Evolutionary conservation across 306 rosid genomes (phyloP).

Genomic region (Quercus mongolica): DNA sequence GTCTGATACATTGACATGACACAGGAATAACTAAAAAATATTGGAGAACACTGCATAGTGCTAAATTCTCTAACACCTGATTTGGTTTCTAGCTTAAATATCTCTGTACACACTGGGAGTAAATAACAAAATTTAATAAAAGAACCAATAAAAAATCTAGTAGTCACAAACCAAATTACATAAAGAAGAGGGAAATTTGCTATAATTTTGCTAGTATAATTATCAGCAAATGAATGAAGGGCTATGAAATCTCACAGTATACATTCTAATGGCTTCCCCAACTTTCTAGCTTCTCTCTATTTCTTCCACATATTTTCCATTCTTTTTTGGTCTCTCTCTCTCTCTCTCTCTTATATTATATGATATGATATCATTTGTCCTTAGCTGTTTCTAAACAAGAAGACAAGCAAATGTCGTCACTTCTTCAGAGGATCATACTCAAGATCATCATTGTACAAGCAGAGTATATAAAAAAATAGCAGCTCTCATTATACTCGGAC

Average conservation of each 20-base stretch:
- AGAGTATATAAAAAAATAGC: slow-evolving; percentile 8
- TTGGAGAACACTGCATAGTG: too few relatives aligned
- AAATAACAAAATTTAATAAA: not conserved
- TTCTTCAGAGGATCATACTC: slow-evolving; percentile 5
- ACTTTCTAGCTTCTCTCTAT: slow-evolving; percentile 1
- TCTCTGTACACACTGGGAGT: not conserved
- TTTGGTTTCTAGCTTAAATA: not conserved
- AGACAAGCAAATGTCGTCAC: slow-evolving; percentile 6
- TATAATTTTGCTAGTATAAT: slow-evolving; percentile 1
- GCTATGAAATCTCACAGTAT: slow-evolving; percentile 2
- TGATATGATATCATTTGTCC: not conserved
- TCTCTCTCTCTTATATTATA: not conserved
- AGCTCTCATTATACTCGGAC: slow-evolving; percentile 15
- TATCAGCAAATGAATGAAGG: not conserved
- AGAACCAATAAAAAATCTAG: not conserved
- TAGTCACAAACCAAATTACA: not conserved
- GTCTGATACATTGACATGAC: too few relatives aligned
- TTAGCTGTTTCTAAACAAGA: slow-evolving; percentile 3
- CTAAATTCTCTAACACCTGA: not conserved
- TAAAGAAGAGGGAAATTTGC: not conserved
- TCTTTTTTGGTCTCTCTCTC: slow-evolving; percentile 1
- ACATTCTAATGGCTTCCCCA: slow-evolving; percentile 12
- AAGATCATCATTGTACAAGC: slow-evolving; percentile 13
- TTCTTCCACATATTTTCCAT: not conserved
- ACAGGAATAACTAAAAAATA: not conserved